A percentile compares a stretch with the other conserved stretches of the same genome.
phyloP scores from a whole-genome alignment of 1,284 basidiomycete species.

The Puccinia novopanici region DNA sequence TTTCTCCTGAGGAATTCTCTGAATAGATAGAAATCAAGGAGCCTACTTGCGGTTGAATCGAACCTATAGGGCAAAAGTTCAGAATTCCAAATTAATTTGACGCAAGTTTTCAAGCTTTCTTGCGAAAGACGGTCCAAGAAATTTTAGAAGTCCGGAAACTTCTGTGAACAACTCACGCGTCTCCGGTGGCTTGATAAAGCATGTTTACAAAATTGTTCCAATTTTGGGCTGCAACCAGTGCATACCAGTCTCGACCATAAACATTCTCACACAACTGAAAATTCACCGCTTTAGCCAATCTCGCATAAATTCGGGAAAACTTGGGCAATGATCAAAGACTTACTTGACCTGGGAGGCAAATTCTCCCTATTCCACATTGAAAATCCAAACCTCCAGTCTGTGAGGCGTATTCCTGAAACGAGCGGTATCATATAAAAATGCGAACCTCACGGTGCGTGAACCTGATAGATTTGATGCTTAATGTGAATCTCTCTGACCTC shows the following conservation, averaged over 20 bases:
- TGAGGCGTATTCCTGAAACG: constrained; percentile 38
- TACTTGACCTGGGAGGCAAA: constrained; percentile 47
- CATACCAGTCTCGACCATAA: constrained; percentile 47
- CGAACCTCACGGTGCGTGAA: not conserved
- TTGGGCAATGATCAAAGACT: not conserved
- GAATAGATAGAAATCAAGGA: too few species aligned
- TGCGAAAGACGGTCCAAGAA: not conserved
- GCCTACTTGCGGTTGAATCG: too few species aligned
- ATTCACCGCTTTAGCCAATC: not conserved
- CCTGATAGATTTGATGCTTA: too few species aligned
- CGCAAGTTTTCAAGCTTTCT: not conserved
- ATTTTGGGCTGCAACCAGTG: constrained; percentile 48
- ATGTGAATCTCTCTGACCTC: constrained; percentile 29
- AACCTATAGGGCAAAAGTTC: not conserved
- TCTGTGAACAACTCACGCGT: constrained; percentile 28
- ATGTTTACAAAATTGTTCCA: constrained; percentile 50
- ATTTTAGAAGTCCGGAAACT: not conserved
- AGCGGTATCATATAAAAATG: not conserved
- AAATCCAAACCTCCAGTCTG: constrained; percentile 41
- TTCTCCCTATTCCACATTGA: constrained; percentile 44
- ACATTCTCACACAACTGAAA: constrained; percentile 43
- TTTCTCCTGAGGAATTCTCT: not conserved
- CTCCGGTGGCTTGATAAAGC: constrained; percentile 47
- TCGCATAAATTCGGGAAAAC: not conserved
- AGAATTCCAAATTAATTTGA: not conserved